Evolutionary conservation across 202 grass and related monocot species (phyloP), one percentile per base, ranked within the genome.

Genomic region (Hordeum pubiflorum): DNA sequence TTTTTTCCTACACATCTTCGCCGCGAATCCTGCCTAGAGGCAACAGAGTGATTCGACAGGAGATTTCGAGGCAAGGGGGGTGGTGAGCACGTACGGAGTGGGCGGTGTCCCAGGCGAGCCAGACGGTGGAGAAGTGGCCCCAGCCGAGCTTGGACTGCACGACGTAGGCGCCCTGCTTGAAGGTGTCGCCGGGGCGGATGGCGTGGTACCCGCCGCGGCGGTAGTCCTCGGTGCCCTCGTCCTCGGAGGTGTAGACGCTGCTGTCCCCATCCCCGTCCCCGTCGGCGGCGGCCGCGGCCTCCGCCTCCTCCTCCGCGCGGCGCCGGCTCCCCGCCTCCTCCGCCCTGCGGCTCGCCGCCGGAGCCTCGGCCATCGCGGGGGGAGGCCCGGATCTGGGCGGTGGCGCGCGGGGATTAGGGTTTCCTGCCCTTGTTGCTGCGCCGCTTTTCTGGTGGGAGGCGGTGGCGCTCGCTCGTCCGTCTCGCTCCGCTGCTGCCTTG

Each of bases 91-190:
- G 48, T 82, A 99, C 96, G 46, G 90, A 95, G 81, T 91, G 79
- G 74, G 57, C 63, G 55, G 88, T 93, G 59, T 99, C 96, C 96
- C 96, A 99, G 77, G 96, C 96, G 83, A 99, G 96, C 96, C 96
- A 99, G 56, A 99, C 96, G 63, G 96, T 99, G 76, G 96, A 99
- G 85, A 99, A 99, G 74, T 99, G 96, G 7, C 96, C 96, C 96
- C 96, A 99, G 3, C 96, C 96, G 72, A 99, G 96, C 85, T 99
- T 99, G 21, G 87, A 85, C 79, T 95, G 96, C 79, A 99, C 92
- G 56, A 99, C 89, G 72, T 99, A 99, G 61, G 96, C 71, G 50
- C 96, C 96, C 58, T 95, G 92, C 85, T 95, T 99, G 82, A 99
- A 99, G 20, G 90, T 77, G 75, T 99, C 96, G 15, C 96, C 96